Percentiles rank a stretch among this genome's conserved stretches.
phyloP scores from a whole-genome alignment of 2,329 filamentous ascomycete species.

The Neurospora crassa region DNA sequence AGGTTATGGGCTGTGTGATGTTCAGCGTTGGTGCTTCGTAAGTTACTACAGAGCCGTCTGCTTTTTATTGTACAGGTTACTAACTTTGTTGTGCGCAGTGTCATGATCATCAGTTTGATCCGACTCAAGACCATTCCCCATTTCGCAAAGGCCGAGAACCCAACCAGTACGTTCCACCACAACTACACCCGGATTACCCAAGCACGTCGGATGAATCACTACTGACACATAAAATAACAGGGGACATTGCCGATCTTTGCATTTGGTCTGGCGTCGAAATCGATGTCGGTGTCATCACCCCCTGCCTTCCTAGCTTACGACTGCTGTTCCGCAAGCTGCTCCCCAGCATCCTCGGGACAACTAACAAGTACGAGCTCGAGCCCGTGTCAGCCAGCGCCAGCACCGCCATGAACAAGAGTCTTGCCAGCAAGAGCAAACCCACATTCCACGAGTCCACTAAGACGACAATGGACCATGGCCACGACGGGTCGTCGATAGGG shows the following conservation, averaged over 20 bases:
- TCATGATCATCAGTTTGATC: constrained; percentile 15
- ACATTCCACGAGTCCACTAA: neutral
- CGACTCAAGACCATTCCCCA: constrained; percentile 17
- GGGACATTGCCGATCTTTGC: constrained; percentile 14
- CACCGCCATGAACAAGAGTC: neutral
- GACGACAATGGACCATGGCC: neutral
- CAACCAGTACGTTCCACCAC: constrained; percentile 11
- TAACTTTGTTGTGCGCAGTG: constrained; percentile 3
- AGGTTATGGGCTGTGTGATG: constrained; percentile 35
- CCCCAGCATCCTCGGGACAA: constrained; percentile 9
- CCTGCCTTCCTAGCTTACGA: constrained; percentile 16
- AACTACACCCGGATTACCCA: neutral
- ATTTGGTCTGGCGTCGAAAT: constrained; percentile 18
- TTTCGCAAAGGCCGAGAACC: constrained; percentile 13
- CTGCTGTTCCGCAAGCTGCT: constrained; percentile 13
- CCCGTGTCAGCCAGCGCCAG: constrained; percentile 1
- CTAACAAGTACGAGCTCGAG: constrained; percentile 13
- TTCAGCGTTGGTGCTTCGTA: constrained; percentile 35
- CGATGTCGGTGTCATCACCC: constrained; percentile 17
- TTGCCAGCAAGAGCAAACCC: constrained; percentile 1
- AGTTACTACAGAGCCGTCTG: constrained; percentile 3
- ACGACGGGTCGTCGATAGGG: neutral
- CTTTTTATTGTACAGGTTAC: neutral
- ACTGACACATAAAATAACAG: constrained; percentile 3
- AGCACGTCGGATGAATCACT: neutral